Conservation (phyloP, 371 early-diverging fungal species). For the Apophysomyces variabilis region DNA sequence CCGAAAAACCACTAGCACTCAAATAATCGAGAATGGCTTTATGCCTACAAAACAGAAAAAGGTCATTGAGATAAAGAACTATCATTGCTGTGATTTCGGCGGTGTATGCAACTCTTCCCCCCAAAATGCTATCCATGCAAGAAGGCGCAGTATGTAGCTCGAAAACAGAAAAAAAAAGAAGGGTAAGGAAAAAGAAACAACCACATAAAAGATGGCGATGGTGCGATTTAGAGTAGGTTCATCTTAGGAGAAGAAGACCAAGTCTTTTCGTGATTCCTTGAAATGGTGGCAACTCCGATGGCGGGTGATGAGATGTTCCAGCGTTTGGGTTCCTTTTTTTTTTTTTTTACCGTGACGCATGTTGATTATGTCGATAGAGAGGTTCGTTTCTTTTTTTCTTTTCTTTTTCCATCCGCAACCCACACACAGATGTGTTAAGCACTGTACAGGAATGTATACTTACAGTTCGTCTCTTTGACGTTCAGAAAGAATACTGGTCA, state of each 20-base stretch:
- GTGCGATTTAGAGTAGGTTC: not conserved
- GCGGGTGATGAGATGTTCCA: not conserved
- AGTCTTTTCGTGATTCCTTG: not conserved
- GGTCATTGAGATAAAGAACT: constrained; percentile 4
- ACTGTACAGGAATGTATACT: constrained; percentile 26
- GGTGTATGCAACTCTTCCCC: constrained; percentile 6
- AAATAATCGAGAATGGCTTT: constrained; percentile 89
- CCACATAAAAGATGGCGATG: not conserved
- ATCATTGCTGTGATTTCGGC: not conserved
- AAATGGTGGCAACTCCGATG: not conserved
- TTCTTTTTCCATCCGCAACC: not conserved
- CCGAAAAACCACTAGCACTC: constrained; percentile 69
- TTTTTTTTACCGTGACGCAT: constrained; percentile 5
- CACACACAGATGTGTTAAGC: constrained; percentile 9
- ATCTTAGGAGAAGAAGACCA: constrained; percentile 4
- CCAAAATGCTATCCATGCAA: constrained; percentile 6
- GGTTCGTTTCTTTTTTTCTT: not conserved
- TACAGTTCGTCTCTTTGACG: constrained; percentile 80
- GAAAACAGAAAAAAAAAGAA: constrained; percentile 14
- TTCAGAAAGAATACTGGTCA: constrained; percentile 68
- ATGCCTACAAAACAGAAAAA: constrained; percentile 52
- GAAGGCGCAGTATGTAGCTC: constrained; percentile 14
- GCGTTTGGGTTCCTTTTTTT: not conserved
- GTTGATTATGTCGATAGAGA: constrained; percentile 2
- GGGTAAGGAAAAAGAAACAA: constrained; percentile 9